A percentile compares a stretch with the other conserved stretches of the same genome.
Evolutionary conservation across 805 yeast species (phyloP).

Genomic region (Geotrichum ghanense): DNA sequence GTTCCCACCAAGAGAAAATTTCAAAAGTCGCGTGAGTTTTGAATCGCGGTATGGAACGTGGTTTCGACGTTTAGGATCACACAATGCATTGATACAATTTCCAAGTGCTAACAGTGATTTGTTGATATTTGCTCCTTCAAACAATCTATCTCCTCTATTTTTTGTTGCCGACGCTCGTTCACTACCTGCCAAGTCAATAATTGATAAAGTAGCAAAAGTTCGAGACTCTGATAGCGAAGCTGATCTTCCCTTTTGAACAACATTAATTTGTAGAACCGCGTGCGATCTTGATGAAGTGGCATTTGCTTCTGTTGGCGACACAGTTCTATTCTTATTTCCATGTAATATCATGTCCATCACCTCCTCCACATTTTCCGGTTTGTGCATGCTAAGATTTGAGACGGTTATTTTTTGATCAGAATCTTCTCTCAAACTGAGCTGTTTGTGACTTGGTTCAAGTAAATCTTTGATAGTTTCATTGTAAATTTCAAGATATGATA

Average conservation of each 20-base stretch:
- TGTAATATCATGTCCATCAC: constrained; percentile 53
- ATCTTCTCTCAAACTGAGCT: constrained; percentile 55
- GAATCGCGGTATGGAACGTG: constrained; percentile 91
- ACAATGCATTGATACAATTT: constrained; percentile 84
- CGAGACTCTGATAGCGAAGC: constrained; percentile 57
- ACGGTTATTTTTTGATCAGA: constrained; percentile 54
- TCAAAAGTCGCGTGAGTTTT: constrained; percentile 73
- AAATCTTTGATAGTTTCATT: constrained; percentile 82
- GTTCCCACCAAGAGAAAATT: constrained; percentile 86
- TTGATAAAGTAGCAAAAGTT: constrained; percentile 67
- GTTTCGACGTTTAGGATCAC: constrained; percentile 52
- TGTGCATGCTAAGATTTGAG: constrained; percentile 53
- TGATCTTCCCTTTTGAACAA: constrained; percentile 47
- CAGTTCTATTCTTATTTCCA: constrained; percentile 70
- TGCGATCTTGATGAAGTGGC: constrained; percentile 87
- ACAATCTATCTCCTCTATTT: constrained; percentile 68
- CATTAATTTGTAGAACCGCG: constrained; percentile 78
- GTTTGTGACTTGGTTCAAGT: constrained; percentile 36
- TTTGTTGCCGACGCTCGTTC: constrained; percentile 87
- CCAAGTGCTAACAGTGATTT: constrained; percentile 81
- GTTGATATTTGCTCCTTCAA: constrained; percentile 92
- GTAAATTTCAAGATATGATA: constrained; percentile 72
- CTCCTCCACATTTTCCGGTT: constrained; percentile 31
- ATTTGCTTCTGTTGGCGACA: constrained; percentile 85
- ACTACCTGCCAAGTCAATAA: constrained; percentile 90